These are phyloP conservation scores for Aspergillus fijiensis DNA, from an alignment of 2,329 filamentous ascomycete species.

Conservation along the genomic window DNA sequence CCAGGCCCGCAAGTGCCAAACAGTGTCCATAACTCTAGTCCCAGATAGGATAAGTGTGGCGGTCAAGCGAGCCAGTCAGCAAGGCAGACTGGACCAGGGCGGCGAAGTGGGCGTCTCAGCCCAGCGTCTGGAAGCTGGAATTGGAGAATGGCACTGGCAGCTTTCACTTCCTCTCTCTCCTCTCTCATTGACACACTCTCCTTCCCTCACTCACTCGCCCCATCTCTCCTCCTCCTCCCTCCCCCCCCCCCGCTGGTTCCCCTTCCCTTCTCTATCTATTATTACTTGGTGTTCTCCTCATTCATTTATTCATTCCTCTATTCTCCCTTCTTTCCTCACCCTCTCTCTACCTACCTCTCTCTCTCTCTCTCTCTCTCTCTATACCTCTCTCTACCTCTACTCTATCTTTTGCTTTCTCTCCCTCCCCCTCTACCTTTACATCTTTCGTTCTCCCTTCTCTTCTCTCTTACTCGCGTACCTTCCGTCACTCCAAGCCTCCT, in stretches of 20 bases:
- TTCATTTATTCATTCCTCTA: not conserved
- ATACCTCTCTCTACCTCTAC: not conserved
- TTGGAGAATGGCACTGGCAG: not conserved
- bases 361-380: constrained; percentile 9
- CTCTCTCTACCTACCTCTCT: constrained; percentile 4
- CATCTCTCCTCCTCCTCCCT: not conserved
- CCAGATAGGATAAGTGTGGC: not conserved
- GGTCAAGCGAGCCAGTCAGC: constrained; percentile 16
- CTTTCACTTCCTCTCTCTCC: not conserved
- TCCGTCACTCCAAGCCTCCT: constrained; percentile 16
- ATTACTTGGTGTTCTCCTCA: too few species aligned
- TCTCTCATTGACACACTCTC: not conserved
- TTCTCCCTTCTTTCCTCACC: not conserved
- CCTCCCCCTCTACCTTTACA: constrained; percentile 15
- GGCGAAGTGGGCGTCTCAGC: constrained; percentile 17
- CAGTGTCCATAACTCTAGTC: constrained; percentile 3
- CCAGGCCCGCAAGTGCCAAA: constrained; percentile 4
- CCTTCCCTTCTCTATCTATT: too few species aligned
- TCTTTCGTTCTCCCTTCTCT: constrained; percentile 5
- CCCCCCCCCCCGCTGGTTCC: constrained; percentile 7
- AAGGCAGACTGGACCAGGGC: not conserved
- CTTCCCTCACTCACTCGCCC: not conserved
- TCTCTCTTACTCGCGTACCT: not conserved
- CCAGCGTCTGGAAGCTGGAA: constrained; percentile 1
- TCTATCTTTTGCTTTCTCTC: constrained; percentile 2